These are phyloP conservation scores for Ganoderma meredithae DNA, from an alignment of 1,284 basidiomycete species.

Conservation along the genomic window DNA sequence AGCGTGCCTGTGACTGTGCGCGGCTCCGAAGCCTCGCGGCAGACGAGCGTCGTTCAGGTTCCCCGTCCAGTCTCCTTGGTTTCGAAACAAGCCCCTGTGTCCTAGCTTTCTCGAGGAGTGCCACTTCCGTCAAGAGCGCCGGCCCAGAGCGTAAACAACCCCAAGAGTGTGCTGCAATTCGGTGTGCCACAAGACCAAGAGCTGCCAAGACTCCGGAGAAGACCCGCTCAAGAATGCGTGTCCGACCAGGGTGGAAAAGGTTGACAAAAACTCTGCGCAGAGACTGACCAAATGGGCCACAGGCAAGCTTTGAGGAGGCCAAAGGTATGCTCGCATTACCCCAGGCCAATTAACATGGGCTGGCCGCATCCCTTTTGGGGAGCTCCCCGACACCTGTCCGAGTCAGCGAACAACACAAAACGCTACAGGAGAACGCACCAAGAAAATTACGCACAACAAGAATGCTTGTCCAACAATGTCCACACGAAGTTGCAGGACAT, in stretches of 20 bases:
- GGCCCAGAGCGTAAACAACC: not conserved
- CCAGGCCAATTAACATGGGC: not conserved
- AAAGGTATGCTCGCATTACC: not conserved
- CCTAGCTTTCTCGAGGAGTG: constrained; percentile 7
- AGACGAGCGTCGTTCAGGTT: constrained; percentile 1
- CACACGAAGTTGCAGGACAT: constrained; percentile 8
- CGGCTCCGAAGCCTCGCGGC: not conserved
- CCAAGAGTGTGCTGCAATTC: constrained; percentile 1
- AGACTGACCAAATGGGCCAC: not conserved
- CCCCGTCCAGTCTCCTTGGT: constrained; percentile 21
- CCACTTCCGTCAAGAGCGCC: constrained; percentile 7
- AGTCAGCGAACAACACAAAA: constrained; percentile 8
- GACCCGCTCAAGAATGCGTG: constrained; percentile 5
- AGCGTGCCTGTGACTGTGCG: constrained; percentile 13
- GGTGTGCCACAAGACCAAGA: not conserved
- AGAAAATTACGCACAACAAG: constrained; percentile 9
- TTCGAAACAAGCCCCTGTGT: constrained; percentile 5
- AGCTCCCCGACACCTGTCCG: constrained; percentile 4
- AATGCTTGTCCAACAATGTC: constrained; percentile 6
- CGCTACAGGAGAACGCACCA: constrained; percentile 16
- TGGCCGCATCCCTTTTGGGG: not conserved
- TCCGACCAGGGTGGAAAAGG: not conserved
- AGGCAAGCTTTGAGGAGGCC: not conserved
- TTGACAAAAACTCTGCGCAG: not conserved
- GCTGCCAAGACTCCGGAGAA: not conserved